Conservation (phyloP, 2,329 filamentous ascomycete genomes). For the Ophiostoma quercus region DNA sequence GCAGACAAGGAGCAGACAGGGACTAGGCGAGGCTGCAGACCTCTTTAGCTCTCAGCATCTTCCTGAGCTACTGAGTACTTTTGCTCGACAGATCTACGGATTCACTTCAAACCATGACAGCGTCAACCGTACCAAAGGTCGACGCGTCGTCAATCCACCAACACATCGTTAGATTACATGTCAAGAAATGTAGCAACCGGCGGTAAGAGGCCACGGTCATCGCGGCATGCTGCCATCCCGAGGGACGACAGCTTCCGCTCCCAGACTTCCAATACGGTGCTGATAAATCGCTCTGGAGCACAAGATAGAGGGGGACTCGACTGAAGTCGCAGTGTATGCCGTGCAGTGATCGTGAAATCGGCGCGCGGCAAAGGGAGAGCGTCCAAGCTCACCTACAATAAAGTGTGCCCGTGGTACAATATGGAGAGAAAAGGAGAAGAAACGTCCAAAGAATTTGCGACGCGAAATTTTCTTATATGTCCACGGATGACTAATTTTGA, state of each 20-base stretch:
- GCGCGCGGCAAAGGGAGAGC: conserved; percentile 28
- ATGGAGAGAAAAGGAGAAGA: conserved; percentile 41
- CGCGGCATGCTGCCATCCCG: conserved; percentile 28
- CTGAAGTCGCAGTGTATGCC: conserved; percentile 29
- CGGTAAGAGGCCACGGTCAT: conserved; percentile 66
- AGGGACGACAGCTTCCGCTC: conserved; percentile 42
- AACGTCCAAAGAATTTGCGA: conserved; percentile 30
- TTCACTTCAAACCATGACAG: not conserved
- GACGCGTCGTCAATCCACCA: not conserved
- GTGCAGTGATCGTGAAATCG: conserved; percentile 30
- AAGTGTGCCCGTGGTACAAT: conserved; percentile 64
- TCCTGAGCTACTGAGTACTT: too few relatives aligned
- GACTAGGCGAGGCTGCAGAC: too few relatives aligned
- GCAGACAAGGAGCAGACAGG: too few relatives aligned
- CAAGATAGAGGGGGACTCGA: conserved; percentile 70
- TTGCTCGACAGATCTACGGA: too few relatives aligned
- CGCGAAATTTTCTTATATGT: conserved; percentile 18
- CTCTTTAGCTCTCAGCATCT: too few relatives aligned
- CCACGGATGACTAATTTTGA: conserved; percentile 25
- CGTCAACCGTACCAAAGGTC: not conserved
- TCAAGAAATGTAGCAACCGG: conserved; percentile 59
- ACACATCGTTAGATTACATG: not conserved
- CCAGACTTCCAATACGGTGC: conserved; percentile 70
- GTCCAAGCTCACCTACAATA: conserved; percentile 67
- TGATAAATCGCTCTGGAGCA: conserved; percentile 54